Evolutionary conservation across 1,284 basidiomycete species (phyloP).

Genomic region (Mycena sp.): DNA sequence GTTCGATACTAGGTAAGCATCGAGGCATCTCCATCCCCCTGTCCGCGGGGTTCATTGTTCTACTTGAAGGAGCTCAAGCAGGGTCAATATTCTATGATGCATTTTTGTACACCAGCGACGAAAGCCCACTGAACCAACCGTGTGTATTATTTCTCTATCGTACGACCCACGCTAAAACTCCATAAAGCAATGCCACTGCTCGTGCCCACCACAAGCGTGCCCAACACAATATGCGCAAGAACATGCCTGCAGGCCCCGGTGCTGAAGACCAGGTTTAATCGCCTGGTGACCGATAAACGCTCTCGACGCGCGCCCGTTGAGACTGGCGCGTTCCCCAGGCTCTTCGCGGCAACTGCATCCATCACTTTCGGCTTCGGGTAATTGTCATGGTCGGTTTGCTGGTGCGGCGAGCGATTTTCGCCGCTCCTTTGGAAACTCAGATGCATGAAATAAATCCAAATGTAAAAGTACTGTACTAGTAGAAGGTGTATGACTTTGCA

Average conservation of each 20-base stretch:
- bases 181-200: slow-evolving; percentile 18
- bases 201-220: slow-evolving; percentile 20
- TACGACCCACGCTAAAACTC: background rate
- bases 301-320: no score
- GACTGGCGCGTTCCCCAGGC: no score
- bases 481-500: background rate
- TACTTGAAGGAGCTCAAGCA: slow-evolving; percentile 46
- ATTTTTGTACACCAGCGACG: slow-evolving; percentile 46
- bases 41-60: no score
- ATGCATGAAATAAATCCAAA: background rate
- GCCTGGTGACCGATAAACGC: no score
- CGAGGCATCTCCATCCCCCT: no score
- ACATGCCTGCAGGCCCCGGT: slow-evolving; percentile 24
- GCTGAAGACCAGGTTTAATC: slow-evolving; percentile 22
- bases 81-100: slow-evolving; percentile 48
- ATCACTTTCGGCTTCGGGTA: no score
- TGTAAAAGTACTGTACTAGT: no score
- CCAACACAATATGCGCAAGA: slow-evolving; percentile 3
- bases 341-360: no score
- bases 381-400: background rate
- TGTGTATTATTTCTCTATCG: background rate
- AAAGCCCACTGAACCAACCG: slow-evolving; percentile 34
- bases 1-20: no score
- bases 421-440: background rate
- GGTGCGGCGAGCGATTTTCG: no score